Conservation (phyloP, 768 basidiomycete genomes). For the Rhodotorula diobovata region DNA sequence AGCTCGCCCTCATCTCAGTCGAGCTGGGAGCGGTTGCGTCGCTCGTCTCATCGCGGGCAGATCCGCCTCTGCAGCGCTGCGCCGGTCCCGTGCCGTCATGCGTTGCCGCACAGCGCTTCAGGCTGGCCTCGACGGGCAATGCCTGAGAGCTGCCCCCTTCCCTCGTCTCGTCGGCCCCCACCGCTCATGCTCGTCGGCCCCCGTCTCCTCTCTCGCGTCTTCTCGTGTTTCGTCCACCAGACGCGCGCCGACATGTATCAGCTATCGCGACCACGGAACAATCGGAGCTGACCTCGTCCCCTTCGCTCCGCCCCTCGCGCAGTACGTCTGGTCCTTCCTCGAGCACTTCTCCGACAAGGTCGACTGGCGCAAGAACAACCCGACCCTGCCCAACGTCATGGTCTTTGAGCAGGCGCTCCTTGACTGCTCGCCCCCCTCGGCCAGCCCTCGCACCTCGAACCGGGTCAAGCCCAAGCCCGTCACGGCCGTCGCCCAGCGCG, state of each 20-base stretch:
- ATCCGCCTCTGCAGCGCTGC: background rate
- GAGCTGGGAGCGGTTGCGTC: background rate
- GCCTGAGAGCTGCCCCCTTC: no score
- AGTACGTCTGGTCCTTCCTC: conserved; percentile 34
- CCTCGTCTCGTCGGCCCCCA: no score
- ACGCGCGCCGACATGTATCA: no score
- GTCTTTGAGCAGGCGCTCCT: conserved; percentile 27
- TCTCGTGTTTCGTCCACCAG: no score
- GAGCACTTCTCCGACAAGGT: conserved; percentile 19
- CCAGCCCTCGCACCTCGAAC: background rate
- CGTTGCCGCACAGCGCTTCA: background rate
- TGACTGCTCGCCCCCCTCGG: conserved; percentile 10
- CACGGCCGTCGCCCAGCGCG: background rate
- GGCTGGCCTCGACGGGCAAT: no score
- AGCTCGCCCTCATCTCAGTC: background rate
- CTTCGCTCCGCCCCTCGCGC: background rate
- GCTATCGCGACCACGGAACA: background rate
- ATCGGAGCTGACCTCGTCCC: background rate
- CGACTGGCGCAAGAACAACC: conserved; percentile 5
- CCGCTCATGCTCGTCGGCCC: no score
- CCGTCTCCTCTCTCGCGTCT: no score
- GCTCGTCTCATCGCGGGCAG: no score
- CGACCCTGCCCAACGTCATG: conserved; percentile 17
- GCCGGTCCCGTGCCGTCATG: background rate
- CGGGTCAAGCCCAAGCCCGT: background rate